Conservation (phyloP, 371 early-diverging fungal genomes). For the Enterocytospora artemiae region DNA sequence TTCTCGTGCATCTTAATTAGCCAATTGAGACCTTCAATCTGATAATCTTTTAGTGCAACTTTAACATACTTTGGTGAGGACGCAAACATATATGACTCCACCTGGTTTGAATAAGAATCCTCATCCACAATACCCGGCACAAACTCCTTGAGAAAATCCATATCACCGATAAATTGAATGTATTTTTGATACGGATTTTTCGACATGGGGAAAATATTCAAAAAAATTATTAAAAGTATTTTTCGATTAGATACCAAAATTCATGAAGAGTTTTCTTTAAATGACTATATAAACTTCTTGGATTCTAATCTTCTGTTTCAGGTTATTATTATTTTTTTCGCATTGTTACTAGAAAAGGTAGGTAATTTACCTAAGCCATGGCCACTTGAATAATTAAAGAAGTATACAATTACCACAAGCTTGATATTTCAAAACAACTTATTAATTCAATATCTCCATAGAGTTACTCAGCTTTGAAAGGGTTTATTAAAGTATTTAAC, state of each 20-base stretch:
- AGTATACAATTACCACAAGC: no score
- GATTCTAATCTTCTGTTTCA: background rate
- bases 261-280: background rate
- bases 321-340: background rate
- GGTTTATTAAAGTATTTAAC: slow-evolving; percentile 27
- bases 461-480: slow-evolving; percentile 25
- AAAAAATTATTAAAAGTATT: background rate
- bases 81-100: slow-evolving; percentile 48
- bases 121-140: slow-evolving; percentile 18
- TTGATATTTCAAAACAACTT: no score
- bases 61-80: slow-evolving; percentile 47
- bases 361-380: no score
- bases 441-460: no score
- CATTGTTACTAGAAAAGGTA: background rate
- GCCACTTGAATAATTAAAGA: no score
- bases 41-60: slow-evolving; percentile 61
- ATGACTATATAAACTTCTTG: background rate
- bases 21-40: slow-evolving; percentile 95
- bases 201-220: slow-evolving; percentile 28
- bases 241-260: background rate
- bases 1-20: slow-evolving; percentile 82
- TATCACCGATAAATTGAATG: slow-evolving; percentile 50
- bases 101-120: slow-evolving; percentile 21
- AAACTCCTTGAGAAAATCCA: slow-evolving; percentile 46
- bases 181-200: slow-evolving; percentile 43